Evolutionary conservation across 129 eudicot genomes (phyloP).

Genomic region (Pittosporum tobira): DNA sequence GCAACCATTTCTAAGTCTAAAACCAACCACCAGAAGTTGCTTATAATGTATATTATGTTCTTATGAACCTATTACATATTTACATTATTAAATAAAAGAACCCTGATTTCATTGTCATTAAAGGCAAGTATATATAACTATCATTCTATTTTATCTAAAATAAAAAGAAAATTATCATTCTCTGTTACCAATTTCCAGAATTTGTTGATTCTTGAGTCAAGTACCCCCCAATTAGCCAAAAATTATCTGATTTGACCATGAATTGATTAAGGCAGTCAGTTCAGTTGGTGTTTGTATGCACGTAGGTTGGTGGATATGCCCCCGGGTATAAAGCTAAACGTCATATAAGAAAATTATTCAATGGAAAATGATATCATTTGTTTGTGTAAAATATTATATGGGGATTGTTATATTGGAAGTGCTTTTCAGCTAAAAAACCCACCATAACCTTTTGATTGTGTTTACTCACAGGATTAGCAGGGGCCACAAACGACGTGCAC

Average conservation of each 20-base stretch:
- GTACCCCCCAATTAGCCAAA: background rate
- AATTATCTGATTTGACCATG: background rate
- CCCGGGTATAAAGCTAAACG: background rate
- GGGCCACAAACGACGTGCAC: constrained; percentile 95
- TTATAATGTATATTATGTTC: background rate
- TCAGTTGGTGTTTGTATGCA: background rate
- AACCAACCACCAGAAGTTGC: background rate
- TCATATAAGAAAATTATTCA: constrained; percentile 8
- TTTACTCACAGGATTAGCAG: constrained; percentile 71
- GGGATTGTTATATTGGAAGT: background rate
- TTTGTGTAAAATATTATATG: background rate
- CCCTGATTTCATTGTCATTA: background rate
- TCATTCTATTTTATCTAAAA: too few relatives aligned
- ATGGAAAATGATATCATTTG: background rate
- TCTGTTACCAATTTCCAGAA: background rate
- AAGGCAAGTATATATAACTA: background rate
- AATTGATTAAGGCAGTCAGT: background rate
- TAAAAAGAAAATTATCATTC: too few relatives aligned
- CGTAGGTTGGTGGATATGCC: background rate
- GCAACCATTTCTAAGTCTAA: background rate
- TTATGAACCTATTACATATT: background rate
- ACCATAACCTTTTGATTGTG: background rate
- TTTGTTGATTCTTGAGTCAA: background rate
- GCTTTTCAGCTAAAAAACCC: background rate
- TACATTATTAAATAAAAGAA: background rate